These are phyloP conservation scores for Phoma sp. DNA, from an alignment of 2,329 filamentous ascomycete species.

Conservation along the genomic window DNA sequence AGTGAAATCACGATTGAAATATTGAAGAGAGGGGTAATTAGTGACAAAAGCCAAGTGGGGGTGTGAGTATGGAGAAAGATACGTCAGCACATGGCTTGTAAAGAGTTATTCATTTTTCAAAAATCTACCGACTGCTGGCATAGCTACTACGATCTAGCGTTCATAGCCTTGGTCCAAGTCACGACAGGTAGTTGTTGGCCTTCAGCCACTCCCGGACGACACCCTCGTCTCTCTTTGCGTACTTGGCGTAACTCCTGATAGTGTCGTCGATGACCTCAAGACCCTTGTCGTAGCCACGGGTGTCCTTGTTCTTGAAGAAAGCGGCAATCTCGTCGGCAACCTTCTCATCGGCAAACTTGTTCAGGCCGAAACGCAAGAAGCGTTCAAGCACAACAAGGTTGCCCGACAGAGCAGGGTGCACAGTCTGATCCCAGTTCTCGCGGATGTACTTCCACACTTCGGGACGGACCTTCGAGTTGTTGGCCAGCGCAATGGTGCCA, in stretches of 20 bases:
- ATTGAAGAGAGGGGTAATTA: no score
- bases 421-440: conserved; percentile 73
- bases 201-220: conserved; percentile 80
- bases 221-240: conserved; percentile 76
- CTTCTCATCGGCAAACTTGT: conserved; percentile 75
- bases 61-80: no score
- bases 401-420: conserved; percentile 72
- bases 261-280: conserved; percentile 85
- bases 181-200: conserved; percentile 61
- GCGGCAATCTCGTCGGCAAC: conserved; percentile 76
- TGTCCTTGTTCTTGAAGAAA: conserved; percentile 90
- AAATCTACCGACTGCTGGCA: background rate
- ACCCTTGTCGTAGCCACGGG: conserved; percentile 82
- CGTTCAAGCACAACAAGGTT: conserved; percentile 91
- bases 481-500: conserved; percentile 73
- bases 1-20: no score
- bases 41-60: no score
- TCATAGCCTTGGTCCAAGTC: conserved; percentile 29
- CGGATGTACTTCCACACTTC: conserved; percentile 87
- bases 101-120: no score
- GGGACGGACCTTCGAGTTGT: conserved; percentile 74
- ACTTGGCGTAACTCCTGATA: conserved; percentile 81
- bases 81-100: no score
- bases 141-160: background rate
- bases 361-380: conserved; percentile 79